Conservation (phyloP, 1,284 basidiomycete genomes). For the Salmacisia buchloeana region DNA sequence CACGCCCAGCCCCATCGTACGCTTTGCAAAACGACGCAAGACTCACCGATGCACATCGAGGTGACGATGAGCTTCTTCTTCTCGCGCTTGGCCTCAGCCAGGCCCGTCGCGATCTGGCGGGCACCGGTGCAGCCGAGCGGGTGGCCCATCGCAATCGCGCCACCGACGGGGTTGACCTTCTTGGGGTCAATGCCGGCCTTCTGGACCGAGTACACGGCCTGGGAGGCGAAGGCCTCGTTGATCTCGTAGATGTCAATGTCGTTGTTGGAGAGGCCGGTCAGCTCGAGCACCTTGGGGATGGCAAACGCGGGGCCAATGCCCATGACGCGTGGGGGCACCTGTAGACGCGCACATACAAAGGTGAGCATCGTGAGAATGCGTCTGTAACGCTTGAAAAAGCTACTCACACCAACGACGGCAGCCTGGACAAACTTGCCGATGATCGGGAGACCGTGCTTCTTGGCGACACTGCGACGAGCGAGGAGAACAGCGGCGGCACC, state of each 20-base stretch:
- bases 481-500: constrained; percentile 92
- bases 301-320: constrained; percentile 49
- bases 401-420: constrained; percentile 60
- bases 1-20: neutral
- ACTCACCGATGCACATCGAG: constrained; percentile 65
- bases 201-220: constrained; percentile 59
- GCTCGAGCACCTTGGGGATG: constrained; percentile 44
- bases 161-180: constrained; percentile 55
- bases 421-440: constrained; percentile 83
- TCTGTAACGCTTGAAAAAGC: neutral
- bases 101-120: constrained; percentile 77
- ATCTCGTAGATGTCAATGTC: constrained; percentile 48
- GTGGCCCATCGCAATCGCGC: constrained; percentile 54
- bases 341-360: neutral
- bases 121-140: constrained; percentile 62
- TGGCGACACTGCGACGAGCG: constrained; percentile 75
- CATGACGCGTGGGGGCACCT: constrained; percentile 49
- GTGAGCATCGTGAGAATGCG: neutral
- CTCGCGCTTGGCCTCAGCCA: constrained; percentile 68
- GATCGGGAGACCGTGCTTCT: constrained; percentile 82
- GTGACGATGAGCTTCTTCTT: constrained; percentile 59
- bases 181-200: constrained; percentile 51
- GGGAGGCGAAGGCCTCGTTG: constrained; percentile 53
- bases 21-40: neutral
- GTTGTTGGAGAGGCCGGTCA: constrained; percentile 37